Evolutionary conservation across 1,139 yeast species (phyloP).

Genomic region (Diutina sp.): DNA sequence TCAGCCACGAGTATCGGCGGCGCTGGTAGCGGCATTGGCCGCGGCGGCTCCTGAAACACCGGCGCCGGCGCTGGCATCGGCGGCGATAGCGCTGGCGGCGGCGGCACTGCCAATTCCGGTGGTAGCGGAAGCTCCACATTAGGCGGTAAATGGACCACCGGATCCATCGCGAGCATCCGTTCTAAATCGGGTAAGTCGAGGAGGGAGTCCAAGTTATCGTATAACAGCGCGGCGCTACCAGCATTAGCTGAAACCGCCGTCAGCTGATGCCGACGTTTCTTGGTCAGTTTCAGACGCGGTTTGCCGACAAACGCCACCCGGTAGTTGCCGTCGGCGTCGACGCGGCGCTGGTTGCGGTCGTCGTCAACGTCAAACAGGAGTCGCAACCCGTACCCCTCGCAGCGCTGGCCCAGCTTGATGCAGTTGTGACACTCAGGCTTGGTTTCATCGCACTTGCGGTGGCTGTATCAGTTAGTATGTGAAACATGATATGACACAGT

Average conservation of each 20-base stretch:
- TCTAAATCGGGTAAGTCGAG: slow-evolving; percentile 7
- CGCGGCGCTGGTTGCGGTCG: neutral
- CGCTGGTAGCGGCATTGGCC: neutral
- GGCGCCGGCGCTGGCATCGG: neutral
- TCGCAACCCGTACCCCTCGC: neutral
- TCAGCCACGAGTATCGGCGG: neutral
- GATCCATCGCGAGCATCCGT: slow-evolving; percentile 2
- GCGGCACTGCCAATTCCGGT: neutral
- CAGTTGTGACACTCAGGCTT: neutral
- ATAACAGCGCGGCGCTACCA: slow-evolving; percentile 6
- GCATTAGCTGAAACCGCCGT: neutral
- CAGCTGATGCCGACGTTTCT: neutral
- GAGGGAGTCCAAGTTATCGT: slow-evolving; percentile 12
- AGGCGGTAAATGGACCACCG: neutral
- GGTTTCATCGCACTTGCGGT: neutral
- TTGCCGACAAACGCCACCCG: neutral
- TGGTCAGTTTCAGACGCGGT: neutral
- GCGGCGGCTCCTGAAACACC: neutral
- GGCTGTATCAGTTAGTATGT: neutral
- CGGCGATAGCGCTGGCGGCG: neutral
- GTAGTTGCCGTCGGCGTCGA: neutral
- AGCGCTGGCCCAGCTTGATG: neutral
- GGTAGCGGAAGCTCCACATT: neutral
- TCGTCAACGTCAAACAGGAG: neutral
- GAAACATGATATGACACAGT: slow-evolving; percentile 17